A percentile compares a stretch with the other conserved stretches of the same genome.
These are phyloP conservation scores for Vitis cinerea DNA, from an alignment of 164 flowering plant species.

Conservation along the genomic window DNA sequence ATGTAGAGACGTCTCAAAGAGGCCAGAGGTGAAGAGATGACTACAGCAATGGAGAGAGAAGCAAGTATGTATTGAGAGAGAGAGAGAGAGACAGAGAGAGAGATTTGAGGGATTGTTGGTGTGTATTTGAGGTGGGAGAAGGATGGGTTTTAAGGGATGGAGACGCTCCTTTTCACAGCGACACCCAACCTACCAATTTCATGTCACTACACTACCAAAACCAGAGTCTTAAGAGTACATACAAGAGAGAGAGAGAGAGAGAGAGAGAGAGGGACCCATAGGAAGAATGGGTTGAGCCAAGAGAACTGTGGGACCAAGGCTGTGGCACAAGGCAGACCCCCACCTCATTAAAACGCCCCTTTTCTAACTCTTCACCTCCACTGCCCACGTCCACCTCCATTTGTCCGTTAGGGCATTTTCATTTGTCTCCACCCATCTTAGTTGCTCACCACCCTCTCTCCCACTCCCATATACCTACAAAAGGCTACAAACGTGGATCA, in stretches of 20 bases:
- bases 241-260: no score
- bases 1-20: no score
- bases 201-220: background rate
- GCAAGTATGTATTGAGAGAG: no score
- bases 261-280: no score
- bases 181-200: slow-evolving; percentile 11
- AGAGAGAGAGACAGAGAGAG: background rate
- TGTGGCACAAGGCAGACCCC: slow-evolving; percentile 5
- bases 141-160: slow-evolving; percentile 7
- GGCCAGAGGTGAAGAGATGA: no score
- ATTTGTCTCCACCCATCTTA: no score
- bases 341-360: slow-evolving; percentile 6
- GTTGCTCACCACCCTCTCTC: no score
- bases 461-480: no score
- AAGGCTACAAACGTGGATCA: no score
- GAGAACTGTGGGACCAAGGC: no score
- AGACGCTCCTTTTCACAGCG: slow-evolving; percentile 10
- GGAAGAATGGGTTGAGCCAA: background rate
- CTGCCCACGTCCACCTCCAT: slow-evolving; percentile 22
- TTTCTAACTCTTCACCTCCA: no score
- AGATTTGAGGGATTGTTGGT: background rate
- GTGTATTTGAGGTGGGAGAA: background rate
- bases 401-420: slow-evolving; percentile 19
- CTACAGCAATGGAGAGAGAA: no score
- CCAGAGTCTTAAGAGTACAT: background rate